Percentiles rank a stretch among this genome's conserved stretches.
Evolutionary conservation across 2,329 filamentous ascomycete species (phyloP).

Genomic region (Aspergillus ustus): DNA sequence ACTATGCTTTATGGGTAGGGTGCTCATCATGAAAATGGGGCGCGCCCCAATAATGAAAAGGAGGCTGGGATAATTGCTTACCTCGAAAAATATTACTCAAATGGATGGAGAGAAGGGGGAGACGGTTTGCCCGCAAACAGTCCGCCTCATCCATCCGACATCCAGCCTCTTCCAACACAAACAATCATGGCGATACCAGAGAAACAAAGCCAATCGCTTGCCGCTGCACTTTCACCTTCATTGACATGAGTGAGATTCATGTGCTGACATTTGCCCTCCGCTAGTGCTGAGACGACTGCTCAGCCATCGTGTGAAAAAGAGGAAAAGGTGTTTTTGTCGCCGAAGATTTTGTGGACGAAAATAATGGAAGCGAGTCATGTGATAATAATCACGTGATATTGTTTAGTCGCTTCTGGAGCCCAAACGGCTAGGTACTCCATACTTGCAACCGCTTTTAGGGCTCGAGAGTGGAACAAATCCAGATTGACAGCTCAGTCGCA

Average conservation of each 20-base stretch:
- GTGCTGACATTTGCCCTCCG: not conserved
- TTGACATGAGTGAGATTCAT: not conserved
- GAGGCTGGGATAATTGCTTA: constrained; percentile 23
- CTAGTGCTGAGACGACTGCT: not conserved
- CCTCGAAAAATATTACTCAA: constrained; percentile 18
- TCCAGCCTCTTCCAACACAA: constrained; percentile 1
- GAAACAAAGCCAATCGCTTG: not conserved
- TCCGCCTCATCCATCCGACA: constrained; percentile 7
- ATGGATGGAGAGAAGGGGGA: not conserved
- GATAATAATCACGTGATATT: not conserved
- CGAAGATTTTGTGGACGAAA: constrained; percentile 14
- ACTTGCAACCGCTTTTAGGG: not conserved
- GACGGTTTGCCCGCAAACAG: not conserved
- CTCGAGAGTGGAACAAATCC: not conserved
- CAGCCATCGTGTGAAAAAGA: not conserved
- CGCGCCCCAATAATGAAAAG: constrained; percentile 11
- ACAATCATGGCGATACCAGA: not conserved
- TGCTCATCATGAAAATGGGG: constrained; percentile 40
- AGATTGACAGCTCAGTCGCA: not conserved
- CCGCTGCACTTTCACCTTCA: not conserved
- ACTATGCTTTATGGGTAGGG: constrained; percentile 47
- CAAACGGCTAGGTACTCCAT: not conserved
- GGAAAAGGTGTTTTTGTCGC: not conserved
- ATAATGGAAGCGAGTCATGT: constrained; percentile 13
- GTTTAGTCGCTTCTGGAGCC: not conserved